Conservation (phyloP, 2,329 filamentous ascomycete species). For the Aureobasidium musti region DNA sequence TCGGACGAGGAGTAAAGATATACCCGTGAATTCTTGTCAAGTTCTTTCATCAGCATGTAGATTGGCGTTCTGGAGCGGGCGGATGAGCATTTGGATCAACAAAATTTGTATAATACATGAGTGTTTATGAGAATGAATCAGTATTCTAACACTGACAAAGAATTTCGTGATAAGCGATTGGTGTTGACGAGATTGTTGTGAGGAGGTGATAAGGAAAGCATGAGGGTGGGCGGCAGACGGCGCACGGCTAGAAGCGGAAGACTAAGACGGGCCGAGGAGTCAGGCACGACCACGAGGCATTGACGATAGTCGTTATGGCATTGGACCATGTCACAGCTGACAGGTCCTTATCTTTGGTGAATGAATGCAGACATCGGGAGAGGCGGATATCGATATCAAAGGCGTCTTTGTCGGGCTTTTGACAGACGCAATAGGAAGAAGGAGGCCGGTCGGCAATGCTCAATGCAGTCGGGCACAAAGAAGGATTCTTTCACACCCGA, state of each 20-base stretch:
- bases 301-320: constrained; percentile 18
- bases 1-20: constrained; percentile 45
- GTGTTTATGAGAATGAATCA: constrained; percentile 15
- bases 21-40: constrained; percentile 5
- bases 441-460: constrained; percentile 1
- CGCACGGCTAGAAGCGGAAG: constrained; percentile 8
- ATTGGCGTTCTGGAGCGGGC: constrained; percentile 23
- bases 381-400: constrained; percentile 1
- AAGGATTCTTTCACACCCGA: constrained; percentile 10
- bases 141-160: neutral
- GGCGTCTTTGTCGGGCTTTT: constrained; percentile 9
- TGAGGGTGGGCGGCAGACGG: neutral
- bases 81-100: neutral
- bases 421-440: constrained; percentile 6
- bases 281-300: neutral
- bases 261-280: constrained; percentile 1
- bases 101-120: constrained; percentile 14
- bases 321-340: constrained; percentile 8
- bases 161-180: neutral
- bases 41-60: constrained; percentile 24
- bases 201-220: neutral
- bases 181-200: neutral
- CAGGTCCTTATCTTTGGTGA: constrained; percentile 15
- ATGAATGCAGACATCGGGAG: neutral
- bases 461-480: constrained; percentile 13